A percentile compares a stretch with the other conserved stretches of the same genome.
phyloP scores from a whole-genome alignment of 129 eudicot species.

The Ambrosia artemisiifolia region DNA sequence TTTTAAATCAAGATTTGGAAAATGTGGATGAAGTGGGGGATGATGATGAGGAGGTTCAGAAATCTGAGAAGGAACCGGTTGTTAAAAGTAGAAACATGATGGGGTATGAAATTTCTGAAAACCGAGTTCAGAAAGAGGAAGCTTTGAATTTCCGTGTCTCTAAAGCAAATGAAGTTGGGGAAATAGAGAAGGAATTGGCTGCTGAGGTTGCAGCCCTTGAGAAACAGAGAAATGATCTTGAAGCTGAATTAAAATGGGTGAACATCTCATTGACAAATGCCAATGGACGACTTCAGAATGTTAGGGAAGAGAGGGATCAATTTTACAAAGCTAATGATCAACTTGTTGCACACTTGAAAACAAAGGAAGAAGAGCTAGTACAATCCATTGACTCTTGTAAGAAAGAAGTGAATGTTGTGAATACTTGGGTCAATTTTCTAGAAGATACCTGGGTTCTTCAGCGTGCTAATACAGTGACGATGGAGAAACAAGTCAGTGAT shows the following conservation, averaged over 20 bases:
- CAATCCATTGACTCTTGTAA: conserved; percentile 67
- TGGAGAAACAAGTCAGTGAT: conserved; percentile 76
- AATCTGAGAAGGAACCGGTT: too few relatives aligned
- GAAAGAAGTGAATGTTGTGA: conserved; percentile 74
- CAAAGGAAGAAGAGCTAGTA: conserved; percentile 86
- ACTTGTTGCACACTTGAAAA: conserved; percentile 85
- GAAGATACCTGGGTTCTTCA: conserved; percentile 95
- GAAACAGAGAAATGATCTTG: conserved; percentile 84
- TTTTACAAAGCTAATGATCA: conserved; percentile 96
- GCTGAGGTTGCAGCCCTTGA: conserved; percentile 85
- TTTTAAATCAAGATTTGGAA: too few relatives aligned
- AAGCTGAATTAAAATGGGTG: conserved; percentile 87
- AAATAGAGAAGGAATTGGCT: conserved; percentile 85
- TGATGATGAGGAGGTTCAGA: too few relatives aligned
- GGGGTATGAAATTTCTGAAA: too few relatives aligned
- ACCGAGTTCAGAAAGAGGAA: too few relatives aligned
- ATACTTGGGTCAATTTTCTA: conserved; percentile 89
- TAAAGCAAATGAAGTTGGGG: too few relatives aligned
- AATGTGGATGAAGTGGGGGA: too few relatives aligned
- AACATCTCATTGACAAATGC: conserved; percentile 82
- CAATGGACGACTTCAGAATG: conserved; percentile 78
- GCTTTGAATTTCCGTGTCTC: too few relatives aligned
- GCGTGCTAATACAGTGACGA: conserved; percentile 58
- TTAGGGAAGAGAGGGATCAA: conserved; percentile 89
- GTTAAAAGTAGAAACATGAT: too few relatives aligned